Percentiles rank a stretch among this genome's conserved stretches.
Evolutionary conservation across 2,329 filamentous ascomycete species (phyloP).

Genomic region (Exophiala viscosa): DNA sequence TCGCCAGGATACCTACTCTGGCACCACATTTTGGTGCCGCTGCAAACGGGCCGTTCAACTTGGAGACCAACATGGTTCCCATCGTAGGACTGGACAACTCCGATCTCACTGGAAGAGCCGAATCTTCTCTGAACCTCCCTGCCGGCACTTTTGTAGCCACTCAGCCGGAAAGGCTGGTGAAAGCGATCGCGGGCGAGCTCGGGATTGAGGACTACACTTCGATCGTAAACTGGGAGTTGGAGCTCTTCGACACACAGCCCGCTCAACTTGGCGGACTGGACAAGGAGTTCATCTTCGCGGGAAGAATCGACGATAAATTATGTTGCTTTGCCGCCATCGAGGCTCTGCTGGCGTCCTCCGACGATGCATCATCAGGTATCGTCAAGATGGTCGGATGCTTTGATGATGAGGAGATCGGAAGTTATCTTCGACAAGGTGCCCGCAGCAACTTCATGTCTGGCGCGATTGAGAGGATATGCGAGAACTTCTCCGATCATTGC

Average conservation of each 20-base stretch:
- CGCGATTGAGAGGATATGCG: constrained; percentile 75
- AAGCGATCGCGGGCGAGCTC: constrained; percentile 75
- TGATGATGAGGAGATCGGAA: constrained; percentile 95
- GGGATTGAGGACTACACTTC: constrained; percentile 65
- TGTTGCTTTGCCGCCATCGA: constrained; percentile 90
- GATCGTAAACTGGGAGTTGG: constrained; percentile 95
- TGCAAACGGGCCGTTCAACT: constrained; percentile 65
- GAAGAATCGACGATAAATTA: constrained; percentile 94
- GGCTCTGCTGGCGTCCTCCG: constrained; percentile 68
- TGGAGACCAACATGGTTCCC: constrained; percentile 89
- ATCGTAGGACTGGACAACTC: constrained; percentile 84
- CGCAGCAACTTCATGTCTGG: constrained; percentile 81
- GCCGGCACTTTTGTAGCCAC: constrained; percentile 71
- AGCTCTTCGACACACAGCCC: constrained; percentile 87
- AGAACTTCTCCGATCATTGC: constrained; percentile 41
- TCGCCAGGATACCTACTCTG: constrained; percentile 85
- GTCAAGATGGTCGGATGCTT: constrained; percentile 93
- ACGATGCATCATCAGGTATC: constrained; percentile 51
- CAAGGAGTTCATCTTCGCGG: constrained; percentile 90
- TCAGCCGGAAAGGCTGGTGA: constrained; percentile 80
- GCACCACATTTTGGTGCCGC: constrained; percentile 88
- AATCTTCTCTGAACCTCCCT: constrained; percentile 31
- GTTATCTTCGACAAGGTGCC: constrained; percentile 83
- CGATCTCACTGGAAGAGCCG: constrained; percentile 42
- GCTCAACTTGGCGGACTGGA: constrained; percentile 80